phyloP scores from a whole-genome alignment of 2,329 filamentous ascomycete genomes.

The Hypoxylon sp. region DNA sequence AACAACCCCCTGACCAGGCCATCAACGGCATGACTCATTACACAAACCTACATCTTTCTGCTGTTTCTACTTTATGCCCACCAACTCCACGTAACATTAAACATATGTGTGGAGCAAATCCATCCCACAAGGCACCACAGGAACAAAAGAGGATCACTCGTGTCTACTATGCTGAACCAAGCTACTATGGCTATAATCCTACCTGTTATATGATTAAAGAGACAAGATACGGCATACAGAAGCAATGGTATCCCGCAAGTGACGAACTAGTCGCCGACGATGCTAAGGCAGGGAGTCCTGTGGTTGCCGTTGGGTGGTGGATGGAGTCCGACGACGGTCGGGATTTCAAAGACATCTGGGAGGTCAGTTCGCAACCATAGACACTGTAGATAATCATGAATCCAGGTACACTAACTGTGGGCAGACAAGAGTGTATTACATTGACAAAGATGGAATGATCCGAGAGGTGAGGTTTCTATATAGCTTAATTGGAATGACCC shows the following conservation, averaged over 20 bases:
- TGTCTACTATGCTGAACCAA: conserved; percentile 22
- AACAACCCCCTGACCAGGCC: neutral
- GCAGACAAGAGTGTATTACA: conserved; percentile 21
- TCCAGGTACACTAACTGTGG: neutral
- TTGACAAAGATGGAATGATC: conserved; percentile 3
- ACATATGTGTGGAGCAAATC: neutral
- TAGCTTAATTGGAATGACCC: neutral
- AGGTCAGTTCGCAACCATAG: conserved; percentile 4
- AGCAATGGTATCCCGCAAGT: conserved; percentile 12
- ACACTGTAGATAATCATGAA: neutral
- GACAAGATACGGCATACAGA: conserved; percentile 6
- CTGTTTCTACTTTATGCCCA: conserved; percentile 17
- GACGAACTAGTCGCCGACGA: conserved; percentile 22
- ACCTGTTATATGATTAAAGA: conserved; percentile 18
- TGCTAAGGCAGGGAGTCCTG: conserved; percentile 7
- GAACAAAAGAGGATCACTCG: conserved; percentile 13
- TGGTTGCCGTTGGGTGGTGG: conserved; percentile 22
- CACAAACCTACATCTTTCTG: conserved; percentile 19
- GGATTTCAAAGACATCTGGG: conserved; percentile 5
- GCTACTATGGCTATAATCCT: conserved; percentile 8
- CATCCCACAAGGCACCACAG: neutral
- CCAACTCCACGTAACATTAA: conserved; percentile 13
- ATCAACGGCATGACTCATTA: neutral
- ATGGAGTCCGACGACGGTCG: neutral
- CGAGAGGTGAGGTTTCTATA: conserved; percentile 9